Base-by-base conservation (phyloP, 495 filamentous ascomycete species). In the Xylaria scruposa region DNA sequence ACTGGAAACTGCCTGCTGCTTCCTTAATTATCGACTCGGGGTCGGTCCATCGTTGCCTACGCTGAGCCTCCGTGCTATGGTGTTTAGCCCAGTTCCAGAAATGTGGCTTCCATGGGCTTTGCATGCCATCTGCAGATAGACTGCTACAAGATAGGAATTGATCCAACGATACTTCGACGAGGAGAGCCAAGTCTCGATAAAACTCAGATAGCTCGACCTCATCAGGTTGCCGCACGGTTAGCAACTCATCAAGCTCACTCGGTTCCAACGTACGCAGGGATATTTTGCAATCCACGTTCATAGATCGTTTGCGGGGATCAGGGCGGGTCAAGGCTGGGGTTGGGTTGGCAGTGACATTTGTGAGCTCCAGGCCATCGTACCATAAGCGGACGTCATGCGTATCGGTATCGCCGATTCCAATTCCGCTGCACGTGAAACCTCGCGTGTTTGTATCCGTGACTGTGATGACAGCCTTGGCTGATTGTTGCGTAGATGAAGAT, bases 281-380 rank as follows among this genome's bases (percentile, higher is more conserved):
- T 17, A 47, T 24, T 51, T 75, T 70, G 12, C 17, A 54, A 12
- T 72, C 70, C 21, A 75, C 31, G 21, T 24, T 21, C 66, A 75
- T 59, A 42, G 24, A 72, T 40, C 44, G 63, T 26, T 75, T 63
- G 15, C 46, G 15, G 9, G 73, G 60, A 26, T 62, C 68, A 4
- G 61, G 44, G 21, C 31, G 4, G 3, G 5, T 38, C 15, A 24
- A n/a, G 1, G 17, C 4, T 4, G 46, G 6, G 10, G 17, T 19
- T 38, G 54, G 58, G 4, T 24, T 42, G 4, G 19, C 47, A 17
- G 65, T 62, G 8, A 70, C 26, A 29, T 51, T 66, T 7, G 70
- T 72, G n/a, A 75, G 26, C 24, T 72, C 58, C 4, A 75, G 42
- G 13, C 53, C 70, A 3, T 75, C 69, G 46, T 66, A 75, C 65